Percentiles rank a stretch among this genome's conserved stretches.
Evolutionary conservation across 2,329 filamentous ascomycete species (phyloP).

Genomic region (Fusarium kyushuense): DNA sequence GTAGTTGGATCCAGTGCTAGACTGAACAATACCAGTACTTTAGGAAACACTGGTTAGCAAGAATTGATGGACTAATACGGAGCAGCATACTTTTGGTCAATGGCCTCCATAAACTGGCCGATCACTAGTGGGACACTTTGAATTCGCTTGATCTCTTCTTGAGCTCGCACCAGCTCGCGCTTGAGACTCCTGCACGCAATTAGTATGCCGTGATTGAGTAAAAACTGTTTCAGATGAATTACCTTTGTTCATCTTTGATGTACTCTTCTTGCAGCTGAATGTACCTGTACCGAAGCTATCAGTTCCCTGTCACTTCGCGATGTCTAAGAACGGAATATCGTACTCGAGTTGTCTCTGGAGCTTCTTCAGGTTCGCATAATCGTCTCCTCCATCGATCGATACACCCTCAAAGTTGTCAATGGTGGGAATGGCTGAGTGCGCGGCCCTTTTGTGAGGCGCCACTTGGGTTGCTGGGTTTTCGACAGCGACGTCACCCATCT

Average conservation of each 20-base stretch:
- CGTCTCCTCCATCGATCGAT: conserved; percentile 83
- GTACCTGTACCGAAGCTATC: conserved; percentile 67
- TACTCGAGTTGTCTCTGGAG: conserved; percentile 96
- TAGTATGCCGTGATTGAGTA: conserved; percentile 11
- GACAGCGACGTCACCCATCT: conserved; percentile 88
- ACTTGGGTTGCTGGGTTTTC: conserved; percentile 81
- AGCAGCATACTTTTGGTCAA: conserved; percentile 89
- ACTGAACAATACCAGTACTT: conserved; percentile 98
- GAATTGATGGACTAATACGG: conserved; percentile 1
- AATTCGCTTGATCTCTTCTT: conserved; percentile 99
- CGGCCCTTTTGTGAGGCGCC: conserved; percentile 83
- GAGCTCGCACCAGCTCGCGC: conserved; percentile 94
- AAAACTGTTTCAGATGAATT: conserved; percentile 35
- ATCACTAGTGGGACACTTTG: conserved; percentile 98
- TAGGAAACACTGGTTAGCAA: conserved; percentile 14
- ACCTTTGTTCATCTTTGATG: conserved; percentile 99
- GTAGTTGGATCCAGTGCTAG: conserved; percentile 98
- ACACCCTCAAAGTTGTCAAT: conserved; percentile 91
- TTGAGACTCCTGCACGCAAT: conserved; percentile 80
- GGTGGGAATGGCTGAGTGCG: conserved; percentile 84
- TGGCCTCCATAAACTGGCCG: conserved; percentile 99
- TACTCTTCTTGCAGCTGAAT: conserved; percentile 99
- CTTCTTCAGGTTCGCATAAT: conserved; percentile 96
- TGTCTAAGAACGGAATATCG: conserved; percentile 45
- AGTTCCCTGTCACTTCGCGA: conserved; percentile 20